A percentile compares a stretch with the other conserved stretches of the same genome.
These are phyloP conservation scores for Cladosporium sp. DNA, from an alignment of 2,329 filamentous ascomycete genomes.

Conservation along the genomic window DNA sequence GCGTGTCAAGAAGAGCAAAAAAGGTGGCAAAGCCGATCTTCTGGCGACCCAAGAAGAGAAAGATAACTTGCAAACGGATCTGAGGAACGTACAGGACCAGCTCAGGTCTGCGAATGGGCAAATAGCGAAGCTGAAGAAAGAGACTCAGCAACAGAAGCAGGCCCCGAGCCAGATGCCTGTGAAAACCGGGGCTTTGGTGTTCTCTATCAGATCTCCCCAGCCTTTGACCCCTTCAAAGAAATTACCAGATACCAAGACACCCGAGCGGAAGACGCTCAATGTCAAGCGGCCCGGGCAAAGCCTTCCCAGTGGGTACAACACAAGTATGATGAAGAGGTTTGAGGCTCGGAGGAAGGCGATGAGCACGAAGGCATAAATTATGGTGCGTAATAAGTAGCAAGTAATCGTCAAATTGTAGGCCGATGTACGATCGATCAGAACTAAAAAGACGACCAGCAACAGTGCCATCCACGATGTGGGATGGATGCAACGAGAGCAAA, in stretches of 20 bases:
- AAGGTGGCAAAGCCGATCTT: slow-evolving; percentile 13
- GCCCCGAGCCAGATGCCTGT: background rate
- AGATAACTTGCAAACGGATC: background rate
- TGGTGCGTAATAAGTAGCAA: background rate
- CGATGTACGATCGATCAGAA: background rate
- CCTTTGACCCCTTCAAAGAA: background rate
- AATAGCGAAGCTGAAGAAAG: background rate
- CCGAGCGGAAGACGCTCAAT: background rate
- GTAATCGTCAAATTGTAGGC: too few species aligned
- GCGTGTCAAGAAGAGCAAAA: slow-evolving; percentile 19
- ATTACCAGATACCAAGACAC: background rate
- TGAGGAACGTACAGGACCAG: background rate
- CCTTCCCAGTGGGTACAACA: background rate
- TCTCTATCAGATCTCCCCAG: slow-evolving; percentile 3
- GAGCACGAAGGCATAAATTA: background rate
- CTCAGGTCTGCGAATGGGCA: background rate
- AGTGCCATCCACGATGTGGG: background rate
- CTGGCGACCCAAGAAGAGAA: slow-evolving; percentile 12
- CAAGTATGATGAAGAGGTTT: slow-evolving; percentile 7
- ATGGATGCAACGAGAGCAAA: slow-evolving; percentile 15
- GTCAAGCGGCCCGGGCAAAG: background rate
- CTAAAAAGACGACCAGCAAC: background rate
- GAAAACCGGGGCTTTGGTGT: background rate
- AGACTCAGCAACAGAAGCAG: background rate
- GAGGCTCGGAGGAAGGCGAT: slow-evolving; percentile 12